Percentiles rank a stretch among this genome's conserved stretches.
phyloP scores from a whole-genome alignment of 2,329 filamentous ascomycete genomes.

The Exophiala oligosperma region DNA sequence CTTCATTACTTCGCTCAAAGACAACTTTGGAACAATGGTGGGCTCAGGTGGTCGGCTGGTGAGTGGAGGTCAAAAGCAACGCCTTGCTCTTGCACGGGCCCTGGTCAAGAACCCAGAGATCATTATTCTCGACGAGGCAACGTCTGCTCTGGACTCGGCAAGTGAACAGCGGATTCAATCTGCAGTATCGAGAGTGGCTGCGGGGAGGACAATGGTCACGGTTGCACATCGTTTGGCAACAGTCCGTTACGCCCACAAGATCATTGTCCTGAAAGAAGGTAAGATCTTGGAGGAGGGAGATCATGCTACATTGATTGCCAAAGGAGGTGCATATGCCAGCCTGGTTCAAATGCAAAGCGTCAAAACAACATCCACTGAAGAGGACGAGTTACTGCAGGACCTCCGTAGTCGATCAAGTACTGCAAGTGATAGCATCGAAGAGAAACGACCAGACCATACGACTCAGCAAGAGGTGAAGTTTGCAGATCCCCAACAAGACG shows the following conservation, averaged over 20 bases:
- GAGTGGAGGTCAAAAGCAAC: constrained; percentile 93
- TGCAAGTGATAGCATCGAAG: background rate
- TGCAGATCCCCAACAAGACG: background rate
- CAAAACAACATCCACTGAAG: constrained; percentile 4
- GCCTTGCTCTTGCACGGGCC: constrained; percentile 88
- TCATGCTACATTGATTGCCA: constrained; percentile 70
- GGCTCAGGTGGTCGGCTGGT: constrained; percentile 89
- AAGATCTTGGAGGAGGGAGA: constrained; percentile 84
- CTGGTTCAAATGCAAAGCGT: constrained; percentile 65
- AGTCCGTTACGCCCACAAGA: constrained; percentile 84
- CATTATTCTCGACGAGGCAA: constrained; percentile 90
- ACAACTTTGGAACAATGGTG: constrained; percentile 91
- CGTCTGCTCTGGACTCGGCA: constrained; percentile 72
- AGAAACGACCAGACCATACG: background rate
- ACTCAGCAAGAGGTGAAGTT: background rate
- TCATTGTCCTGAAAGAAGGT: constrained; percentile 80
- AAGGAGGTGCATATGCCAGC: constrained; percentile 68
- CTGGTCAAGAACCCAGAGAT: constrained; percentile 90
- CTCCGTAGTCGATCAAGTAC: background rate
- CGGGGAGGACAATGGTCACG: constrained; percentile 79
- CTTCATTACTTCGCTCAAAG: constrained; percentile 77
- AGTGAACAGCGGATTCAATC: constrained; percentile 61
- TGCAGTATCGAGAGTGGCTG: constrained; percentile 75
- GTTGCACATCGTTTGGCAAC: constrained; percentile 88
- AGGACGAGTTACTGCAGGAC: constrained; percentile 33